These are phyloP conservation scores for Saccharomycopsis sp. DNA, from an alignment of 805 yeast genomes.

Conservation along the genomic window DNA sequence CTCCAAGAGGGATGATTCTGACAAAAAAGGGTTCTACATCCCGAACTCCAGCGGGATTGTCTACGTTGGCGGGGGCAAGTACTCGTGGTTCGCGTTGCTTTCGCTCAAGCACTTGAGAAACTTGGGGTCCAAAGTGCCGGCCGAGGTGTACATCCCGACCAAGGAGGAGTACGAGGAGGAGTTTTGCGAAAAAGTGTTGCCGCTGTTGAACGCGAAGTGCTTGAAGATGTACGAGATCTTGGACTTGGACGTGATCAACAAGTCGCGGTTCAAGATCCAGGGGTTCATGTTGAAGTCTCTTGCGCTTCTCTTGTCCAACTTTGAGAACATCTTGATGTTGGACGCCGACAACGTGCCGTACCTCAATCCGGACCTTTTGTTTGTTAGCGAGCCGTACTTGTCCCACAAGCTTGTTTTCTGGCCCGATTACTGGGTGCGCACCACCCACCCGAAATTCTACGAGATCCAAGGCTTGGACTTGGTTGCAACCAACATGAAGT, in stretches of 20 bases:
- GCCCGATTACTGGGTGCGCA: conserved; percentile 69
- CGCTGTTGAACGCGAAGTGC: conserved; percentile 57
- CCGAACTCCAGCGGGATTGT: conserved; percentile 28
- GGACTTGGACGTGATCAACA: conserved; percentile 40
- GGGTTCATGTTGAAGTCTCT: conserved; percentile 65
- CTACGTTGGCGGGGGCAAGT: conserved; percentile 74
- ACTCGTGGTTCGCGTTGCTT: conserved; percentile 60
- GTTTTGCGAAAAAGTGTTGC: conserved; percentile 56
- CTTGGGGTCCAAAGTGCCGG: conserved; percentile 60
- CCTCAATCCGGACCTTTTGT: conserved; percentile 46
- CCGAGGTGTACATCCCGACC: conserved; percentile 74
- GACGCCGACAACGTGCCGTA: conserved; percentile 76
- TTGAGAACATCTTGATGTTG: conserved; percentile 59
- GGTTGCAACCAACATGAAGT: background rate
- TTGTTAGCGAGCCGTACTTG: conserved; percentile 35
- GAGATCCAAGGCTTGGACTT: conserved; percentile 41
- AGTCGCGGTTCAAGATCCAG: conserved; percentile 43
- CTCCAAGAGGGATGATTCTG: background rate
- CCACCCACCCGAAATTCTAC: conserved; percentile 51
- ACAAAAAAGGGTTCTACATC: conserved; percentile 17
- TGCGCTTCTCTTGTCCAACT: conserved; percentile 63
- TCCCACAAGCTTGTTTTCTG: conserved; percentile 43
- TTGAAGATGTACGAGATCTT: conserved; percentile 51
- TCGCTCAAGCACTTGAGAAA: conserved; percentile 58
- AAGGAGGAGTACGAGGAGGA: conserved; percentile 62